These are phyloP conservation scores for Macrolepiota dolichaula DNA, from an alignment of 768 basidiomycete genomes.

Conservation along the genomic window DNA sequence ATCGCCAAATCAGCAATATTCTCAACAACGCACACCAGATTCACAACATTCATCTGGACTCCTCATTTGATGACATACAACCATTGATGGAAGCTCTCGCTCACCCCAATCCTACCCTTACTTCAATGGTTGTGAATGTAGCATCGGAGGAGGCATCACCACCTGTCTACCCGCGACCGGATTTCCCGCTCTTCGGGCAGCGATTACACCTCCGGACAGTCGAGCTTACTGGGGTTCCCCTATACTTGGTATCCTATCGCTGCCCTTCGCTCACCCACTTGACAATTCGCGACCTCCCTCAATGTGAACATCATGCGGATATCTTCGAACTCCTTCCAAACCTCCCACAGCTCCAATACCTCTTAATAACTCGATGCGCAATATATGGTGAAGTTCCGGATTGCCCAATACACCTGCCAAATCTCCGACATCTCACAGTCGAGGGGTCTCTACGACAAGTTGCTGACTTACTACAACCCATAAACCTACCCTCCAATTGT, in stretches of 20 bases:
- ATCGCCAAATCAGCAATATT: constrained; percentile 19
- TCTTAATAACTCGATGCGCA: constrained; percentile 22
- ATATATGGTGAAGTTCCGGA: constrained; percentile 30
- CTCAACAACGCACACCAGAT: constrained; percentile 34
- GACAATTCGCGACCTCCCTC: constrained; percentile 32
- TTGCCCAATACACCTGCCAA: constrained; percentile 13
- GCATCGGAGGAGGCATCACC: not conserved
- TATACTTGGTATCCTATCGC: constrained; percentile 33
- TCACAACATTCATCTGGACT: constrained; percentile 29
- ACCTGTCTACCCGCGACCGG: constrained; percentile 16
- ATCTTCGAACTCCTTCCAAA: constrained; percentile 30
- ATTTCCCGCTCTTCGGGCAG: constrained; percentile 25
- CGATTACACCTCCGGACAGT: constrained; percentile 29
- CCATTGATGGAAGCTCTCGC: constrained; percentile 30
- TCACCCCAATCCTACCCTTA: constrained; percentile 30
- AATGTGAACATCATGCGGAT: constrained; percentile 30
- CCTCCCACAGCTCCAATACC: constrained; percentile 28
- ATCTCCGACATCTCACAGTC: not conserved
- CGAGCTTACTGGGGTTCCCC: constrained; percentile 32
- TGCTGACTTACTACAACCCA: not conserved
- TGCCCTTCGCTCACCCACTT: constrained; percentile 32
- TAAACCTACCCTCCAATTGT: constrained; percentile 2
- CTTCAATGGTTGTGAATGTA: constrained; percentile 31
- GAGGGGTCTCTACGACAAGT: constrained; percentile 2
- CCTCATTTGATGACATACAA: constrained; percentile 30